Base-by-base conservation (phyloP, 2,329 filamentous ascomycete species). In the Bipolaris sorokiniana region DNA sequence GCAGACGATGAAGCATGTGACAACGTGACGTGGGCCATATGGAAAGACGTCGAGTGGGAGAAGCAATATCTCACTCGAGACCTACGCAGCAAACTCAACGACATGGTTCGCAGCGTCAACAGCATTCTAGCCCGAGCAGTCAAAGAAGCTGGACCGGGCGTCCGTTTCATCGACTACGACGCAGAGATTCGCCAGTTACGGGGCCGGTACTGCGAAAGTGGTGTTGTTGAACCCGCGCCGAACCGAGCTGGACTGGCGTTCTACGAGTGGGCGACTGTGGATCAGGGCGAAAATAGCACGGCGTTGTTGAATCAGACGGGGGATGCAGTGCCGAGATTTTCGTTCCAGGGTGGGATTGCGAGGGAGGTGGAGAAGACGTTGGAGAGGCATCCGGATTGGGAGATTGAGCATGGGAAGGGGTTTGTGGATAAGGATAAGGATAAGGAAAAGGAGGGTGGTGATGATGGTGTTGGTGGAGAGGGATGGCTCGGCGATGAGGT, bases 211-310 rank as follows among this genome's bases (percentile, higher is more conserved):
- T 52, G 41, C 9, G 50, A 52, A 26, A n/a, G 15, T 15, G n/a
- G 16, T 13, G 33, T 52, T 13, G 3, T 31, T 11, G 50, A 52
- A 20, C 50, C 41, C 1, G 22, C 56, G 16, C 68, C 71, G 1
- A 71, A 72, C 40, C 66, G 71, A 7, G 3, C 13, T 1, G 70
- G 48, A 3, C 56, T 75, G 3, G 54, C 53, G 7, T 75, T 74
- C 47, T 75, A 71, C 46, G 71, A 75, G 34, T 74, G 71, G 70
- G 58, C 66, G 22, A 75, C 70, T 1, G 59, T 69, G 1, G 71
- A 74, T 41, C n/a, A 16, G 1, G 66, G 63, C 1, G 71, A 71
- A 31, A 66, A 72, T 23, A 45, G 38, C 1, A 65, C 61, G 0
- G 56, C 38, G n/a, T 10, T 72, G n/a, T 49, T 60, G 18, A 62